Evolutionary conservation across 495 filamentous ascomycete genomes (phyloP), one percentile per base, ranked within the genome.

Genomic region (Terfezia boudieri): DNA sequence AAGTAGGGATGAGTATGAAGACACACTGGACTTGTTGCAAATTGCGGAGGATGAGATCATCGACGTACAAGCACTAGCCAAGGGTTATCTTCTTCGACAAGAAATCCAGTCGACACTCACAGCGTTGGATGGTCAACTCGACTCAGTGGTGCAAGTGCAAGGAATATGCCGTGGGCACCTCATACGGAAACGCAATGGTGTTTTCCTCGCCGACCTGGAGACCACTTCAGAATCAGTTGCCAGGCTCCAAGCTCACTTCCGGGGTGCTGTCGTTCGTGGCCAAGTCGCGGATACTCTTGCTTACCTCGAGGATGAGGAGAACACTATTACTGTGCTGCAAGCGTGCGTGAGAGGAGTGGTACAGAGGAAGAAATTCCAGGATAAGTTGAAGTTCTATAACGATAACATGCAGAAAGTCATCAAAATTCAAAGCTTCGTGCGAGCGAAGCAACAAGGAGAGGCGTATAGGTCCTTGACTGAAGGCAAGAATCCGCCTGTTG

Each of bases 391-490:
- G 11, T 88, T 86, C 68, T 98, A 87, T 70, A 78, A 81, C 53
- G 79, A 89, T 67, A 98, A 98, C 60, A 98, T 98, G 92, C 80
- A 94, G 60, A 96, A 90, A 70, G 92, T 98, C 17, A 81, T 98
- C 69, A 98, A 98, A 68, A 82, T 95, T 53, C 90, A 98, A 67
- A 96, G 90, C 65, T 94, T 94, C 58, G 81, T 96, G 51, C 77
- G 90, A 55, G 90, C 78, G 23, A 85, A 86, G 58, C 83, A 95
- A 52, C 92, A 96, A 69, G 90, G 90, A 8, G 85, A 96, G 67
- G 92, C 92, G 1, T 98, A 98, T 71, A 95, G 93, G 73, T 65
- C 62, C n/a, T 36, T 65, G 20, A 65, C 87, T 7, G 86, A 78
- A 36, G 90, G 92, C n/a, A 94, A 94, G 68, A 96, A 96, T 61